Conservation (phyloP, 805 yeast species). For the Metschnikowia hibisci region DNA sequence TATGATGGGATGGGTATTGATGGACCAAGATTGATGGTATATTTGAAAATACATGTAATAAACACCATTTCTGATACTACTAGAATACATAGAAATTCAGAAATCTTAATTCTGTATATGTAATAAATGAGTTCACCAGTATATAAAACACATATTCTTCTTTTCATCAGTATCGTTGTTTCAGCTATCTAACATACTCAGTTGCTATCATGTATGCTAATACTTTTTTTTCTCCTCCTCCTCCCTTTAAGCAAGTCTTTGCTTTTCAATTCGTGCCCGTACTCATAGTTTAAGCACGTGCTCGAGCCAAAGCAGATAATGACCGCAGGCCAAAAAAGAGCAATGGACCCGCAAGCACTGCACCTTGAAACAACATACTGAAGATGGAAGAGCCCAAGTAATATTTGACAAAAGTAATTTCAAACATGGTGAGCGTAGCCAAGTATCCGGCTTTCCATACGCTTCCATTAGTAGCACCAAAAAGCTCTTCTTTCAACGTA, state of each 20-base stretch:
- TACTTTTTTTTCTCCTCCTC: not conserved
- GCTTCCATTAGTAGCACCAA: conserved; percentile 19
- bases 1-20: too few species aligned
- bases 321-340: conserved; percentile 64
- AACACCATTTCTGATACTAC: too few species aligned
- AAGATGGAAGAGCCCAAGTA: conserved; percentile 60
- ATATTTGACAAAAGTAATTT: conserved; percentile 53
- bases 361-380: conserved; percentile 46
- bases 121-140: too few species aligned
- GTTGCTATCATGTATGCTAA: too few species aligned
- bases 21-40: too few species aligned
- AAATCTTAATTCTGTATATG: not conserved
- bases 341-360: conserved; percentile 49
- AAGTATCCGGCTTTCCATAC: conserved; percentile 44
- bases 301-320: conserved; percentile 43
- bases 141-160: too few species aligned
- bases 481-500: conserved; percentile 24
- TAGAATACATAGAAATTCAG: too few species aligned
- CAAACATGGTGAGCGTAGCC: conserved; percentile 46
- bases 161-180: too few species aligned
- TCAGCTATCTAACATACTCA: too few species aligned
- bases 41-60: too few species aligned
- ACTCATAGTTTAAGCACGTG: conserved; percentile 25
- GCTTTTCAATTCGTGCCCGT: not conserved
- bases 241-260: too few species aligned